These are phyloP conservation scores for Pseudocercospora eumusae DNA, from an alignment of 2,329 filamentous ascomycete species.

Conservation along the genomic window DNA sequence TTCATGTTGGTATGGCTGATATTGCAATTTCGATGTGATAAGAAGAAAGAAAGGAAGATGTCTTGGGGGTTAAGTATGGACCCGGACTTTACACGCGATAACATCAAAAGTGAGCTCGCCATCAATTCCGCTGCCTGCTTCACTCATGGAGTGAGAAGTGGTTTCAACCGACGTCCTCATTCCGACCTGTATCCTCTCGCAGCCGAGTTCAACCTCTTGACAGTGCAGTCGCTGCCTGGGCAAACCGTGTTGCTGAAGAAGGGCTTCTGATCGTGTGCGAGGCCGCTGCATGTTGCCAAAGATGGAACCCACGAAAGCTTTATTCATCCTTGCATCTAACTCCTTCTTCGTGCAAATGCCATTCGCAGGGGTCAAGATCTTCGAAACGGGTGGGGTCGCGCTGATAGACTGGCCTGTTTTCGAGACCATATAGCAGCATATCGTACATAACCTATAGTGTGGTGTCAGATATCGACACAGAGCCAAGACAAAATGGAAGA, in stretches of 20 bases:
- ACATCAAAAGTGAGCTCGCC: neutral
- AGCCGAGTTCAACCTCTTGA: neutral
- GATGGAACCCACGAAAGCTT: neutral
- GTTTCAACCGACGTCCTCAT: neutral
- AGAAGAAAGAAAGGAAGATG: neutral
- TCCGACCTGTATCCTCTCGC: neutral
- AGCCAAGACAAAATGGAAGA: too few relatives aligned
- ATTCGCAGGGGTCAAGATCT: neutral
- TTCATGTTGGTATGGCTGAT: neutral
- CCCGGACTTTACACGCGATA: neutral
- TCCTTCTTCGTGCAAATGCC: constrained; percentile 11
- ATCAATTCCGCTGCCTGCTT: neutral
- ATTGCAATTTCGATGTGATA: neutral
- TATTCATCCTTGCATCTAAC: neutral
- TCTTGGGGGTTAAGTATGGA: neutral
- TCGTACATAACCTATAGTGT: too few relatives aligned
- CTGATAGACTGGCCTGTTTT: neutral
- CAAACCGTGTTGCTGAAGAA: neutral
- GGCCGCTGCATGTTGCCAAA: too few relatives aligned
- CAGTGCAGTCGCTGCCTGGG: neutral
- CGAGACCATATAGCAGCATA: too few relatives aligned
- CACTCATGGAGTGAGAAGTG: neutral
- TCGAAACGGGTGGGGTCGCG: neutral
- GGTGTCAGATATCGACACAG: too few relatives aligned
- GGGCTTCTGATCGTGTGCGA: too few relatives aligned